phyloP scores from a whole-genome alignment of 140 eudicot species.

The Senecio squalidus region DNA sequence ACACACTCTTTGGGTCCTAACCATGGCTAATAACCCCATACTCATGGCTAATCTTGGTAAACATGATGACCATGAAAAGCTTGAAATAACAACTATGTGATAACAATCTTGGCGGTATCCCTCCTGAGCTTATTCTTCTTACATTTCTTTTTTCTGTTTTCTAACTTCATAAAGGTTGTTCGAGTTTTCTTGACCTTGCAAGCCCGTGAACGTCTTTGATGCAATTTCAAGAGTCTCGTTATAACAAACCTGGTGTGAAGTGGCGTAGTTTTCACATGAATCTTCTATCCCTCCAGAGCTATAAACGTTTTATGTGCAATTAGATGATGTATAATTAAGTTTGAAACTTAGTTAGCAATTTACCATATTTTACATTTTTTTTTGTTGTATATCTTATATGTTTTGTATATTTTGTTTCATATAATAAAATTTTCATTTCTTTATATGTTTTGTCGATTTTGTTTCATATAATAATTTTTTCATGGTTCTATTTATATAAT shows the following conservation, averaged over 20 bases:
- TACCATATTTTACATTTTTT: too few species aligned
- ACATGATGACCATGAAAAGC: not conserved
- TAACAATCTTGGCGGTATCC: constrained; percentile 40
- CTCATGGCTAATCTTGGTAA: constrained; percentile 16
- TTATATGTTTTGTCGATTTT: not conserved
- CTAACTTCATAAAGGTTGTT: constrained; percentile 36
- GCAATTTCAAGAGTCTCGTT: constrained; percentile 15
- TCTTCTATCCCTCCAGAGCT: constrained; percentile 22
- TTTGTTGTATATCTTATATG: not conserved
- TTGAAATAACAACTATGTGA: constrained; percentile 20
- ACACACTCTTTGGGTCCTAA: constrained; percentile 14
- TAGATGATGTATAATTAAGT: not conserved
- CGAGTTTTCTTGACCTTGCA: constrained; percentile 83
- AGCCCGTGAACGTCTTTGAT: constrained; percentile 22
- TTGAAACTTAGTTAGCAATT: too few species aligned
- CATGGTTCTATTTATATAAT: not conserved
- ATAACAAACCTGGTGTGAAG: constrained; percentile 1
- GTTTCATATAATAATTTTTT: constrained; percentile 11
- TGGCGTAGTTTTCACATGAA: not conserved
- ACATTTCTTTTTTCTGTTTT: constrained; percentile 6
- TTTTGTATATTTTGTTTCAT: not conserved
- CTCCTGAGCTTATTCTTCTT: constrained; percentile 84
- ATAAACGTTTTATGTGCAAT: constrained; percentile 1
- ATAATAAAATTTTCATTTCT: constrained; percentile 6
- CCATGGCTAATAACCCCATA: constrained; percentile 33